These are phyloP conservation scores for Pestalotiopsis sp. DNA, from an alignment of 2,329 filamentous ascomycete species.

Conservation along the genomic window DNA sequence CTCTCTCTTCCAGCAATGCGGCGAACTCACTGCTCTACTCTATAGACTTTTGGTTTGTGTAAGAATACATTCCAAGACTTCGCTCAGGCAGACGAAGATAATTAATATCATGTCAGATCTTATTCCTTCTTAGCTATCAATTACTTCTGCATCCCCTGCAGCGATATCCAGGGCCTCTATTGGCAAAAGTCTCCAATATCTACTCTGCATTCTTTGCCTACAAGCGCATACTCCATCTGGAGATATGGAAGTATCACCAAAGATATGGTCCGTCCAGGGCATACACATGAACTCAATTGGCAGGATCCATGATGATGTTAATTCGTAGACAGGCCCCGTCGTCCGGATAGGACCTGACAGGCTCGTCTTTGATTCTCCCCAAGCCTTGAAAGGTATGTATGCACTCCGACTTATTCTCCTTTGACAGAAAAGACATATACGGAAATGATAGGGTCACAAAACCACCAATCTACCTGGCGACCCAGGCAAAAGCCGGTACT, in stretches of 20 bases:
- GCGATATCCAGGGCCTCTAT: conserved; percentile 1
- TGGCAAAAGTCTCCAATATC: conserved; percentile 1
- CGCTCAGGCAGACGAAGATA: rapidly evolving
- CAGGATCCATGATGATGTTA: not conserved
- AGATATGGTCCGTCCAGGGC: conserved; percentile 6
- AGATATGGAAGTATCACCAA: not conserved
- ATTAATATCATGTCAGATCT: not conserved
- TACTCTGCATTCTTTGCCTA: not conserved
- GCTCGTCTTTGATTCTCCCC: conserved; percentile 20
- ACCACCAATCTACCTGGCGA: conserved; percentile 19
- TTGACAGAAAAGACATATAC: conserved; percentile 19
- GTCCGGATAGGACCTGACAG: conserved; percentile 20
- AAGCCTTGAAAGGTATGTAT: conserved; percentile 13
- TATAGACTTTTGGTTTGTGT: not conserved
- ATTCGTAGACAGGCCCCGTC: conserved; percentile 13
- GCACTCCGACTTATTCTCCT: not conserved
- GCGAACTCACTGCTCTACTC: not conserved
- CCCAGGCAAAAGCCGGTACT: conserved; percentile 12
- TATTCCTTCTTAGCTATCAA: not conserved
- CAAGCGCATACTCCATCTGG: not conserved
- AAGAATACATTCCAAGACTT: not conserved
- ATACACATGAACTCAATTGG: not conserved
- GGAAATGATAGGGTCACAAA: conserved; percentile 20
- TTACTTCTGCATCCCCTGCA: conserved; percentile 2
- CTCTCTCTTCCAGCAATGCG: not conserved